phyloP scores from a whole-genome alignment of 2,329 filamentous ascomycete species.

The Calonectria crousiana region DNA sequence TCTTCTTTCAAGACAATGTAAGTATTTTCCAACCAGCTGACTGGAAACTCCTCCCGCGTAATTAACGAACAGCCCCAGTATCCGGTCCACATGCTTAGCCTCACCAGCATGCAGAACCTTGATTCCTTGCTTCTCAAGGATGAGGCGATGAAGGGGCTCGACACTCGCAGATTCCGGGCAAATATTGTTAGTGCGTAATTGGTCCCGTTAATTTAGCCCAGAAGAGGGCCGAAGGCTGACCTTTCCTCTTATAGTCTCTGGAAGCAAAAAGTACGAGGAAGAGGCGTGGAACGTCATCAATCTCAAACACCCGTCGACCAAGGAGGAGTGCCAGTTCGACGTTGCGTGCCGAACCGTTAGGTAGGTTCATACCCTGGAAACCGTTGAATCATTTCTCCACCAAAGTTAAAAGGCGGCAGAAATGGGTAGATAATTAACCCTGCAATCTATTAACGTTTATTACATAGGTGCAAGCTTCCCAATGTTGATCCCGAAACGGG shows the following conservation, averaged over 20 bases:
- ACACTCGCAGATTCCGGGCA: constrained; percentile 75
- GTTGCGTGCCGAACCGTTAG: constrained; percentile 75
- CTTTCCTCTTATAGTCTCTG: constrained; percentile 62
- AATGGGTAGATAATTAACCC: constrained; percentile 19
- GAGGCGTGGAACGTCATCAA: constrained; percentile 75
- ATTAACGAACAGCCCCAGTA: constrained; percentile 60
- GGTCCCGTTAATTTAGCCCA: background rate
- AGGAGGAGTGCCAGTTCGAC: constrained; percentile 55
- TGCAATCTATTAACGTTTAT: background rate
- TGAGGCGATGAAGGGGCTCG: constrained; percentile 62
- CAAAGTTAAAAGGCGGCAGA: background rate
- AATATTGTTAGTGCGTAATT: constrained; percentile 72
- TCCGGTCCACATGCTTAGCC: constrained; percentile 76
- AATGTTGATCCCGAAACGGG: constrained; percentile 76
- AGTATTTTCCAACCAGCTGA: constrained; percentile 44
- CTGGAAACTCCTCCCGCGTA: background rate
- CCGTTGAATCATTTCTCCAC: constrained; percentile 6
- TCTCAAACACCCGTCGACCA: constrained; percentile 56
- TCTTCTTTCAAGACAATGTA: constrained; percentile 79
- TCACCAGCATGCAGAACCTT: constrained; percentile 73
- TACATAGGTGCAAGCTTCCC: constrained; percentile 73
- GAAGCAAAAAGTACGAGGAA: constrained; percentile 74
- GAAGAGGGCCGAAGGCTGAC: constrained; percentile 8
- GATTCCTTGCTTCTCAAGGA: constrained; percentile 67
- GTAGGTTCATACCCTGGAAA: constrained; percentile 46